Percentiles rank a stretch among this genome's conserved stretches.
phyloP scores from a whole-genome alignment of 371 early-diverging fungal genomes.

The Funneliformis caledonium region DNA sequence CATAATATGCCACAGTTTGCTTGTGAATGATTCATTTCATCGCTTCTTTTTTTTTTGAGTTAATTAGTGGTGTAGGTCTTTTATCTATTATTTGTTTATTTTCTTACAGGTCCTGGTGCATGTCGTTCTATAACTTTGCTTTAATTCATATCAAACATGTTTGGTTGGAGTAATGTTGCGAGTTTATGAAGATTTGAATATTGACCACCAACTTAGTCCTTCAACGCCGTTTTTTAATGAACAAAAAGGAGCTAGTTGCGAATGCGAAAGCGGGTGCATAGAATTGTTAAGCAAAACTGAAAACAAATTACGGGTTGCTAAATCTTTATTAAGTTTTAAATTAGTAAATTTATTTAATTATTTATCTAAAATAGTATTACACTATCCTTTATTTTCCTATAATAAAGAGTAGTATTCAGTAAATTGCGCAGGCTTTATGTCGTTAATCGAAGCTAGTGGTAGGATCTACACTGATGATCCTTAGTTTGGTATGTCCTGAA shows the following conservation, averaged over 20 bases:
- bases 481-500: slow-evolving; percentile 40
- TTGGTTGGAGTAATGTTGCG: slow-evolving; percentile 70
- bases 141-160: slow-evolving; percentile 57
- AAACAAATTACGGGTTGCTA: slow-evolving; percentile 59
- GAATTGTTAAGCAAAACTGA: slow-evolving; percentile 53
- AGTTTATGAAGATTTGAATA: slow-evolving; percentile 58
- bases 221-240: not conserved
- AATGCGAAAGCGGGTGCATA: slow-evolving; percentile 50
- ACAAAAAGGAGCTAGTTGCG: slow-evolving; percentile 34
- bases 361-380: not conserved
- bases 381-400: not conserved
- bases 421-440: slow-evolving; percentile 64
- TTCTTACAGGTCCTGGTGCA: slow-evolving; percentile 51
- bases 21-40: slow-evolving; percentile 56
- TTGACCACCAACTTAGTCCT: not conserved
- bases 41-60: not conserved
- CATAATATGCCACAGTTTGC: slow-evolving; percentile 61
- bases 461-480: too few relatives aligned
- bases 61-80: not conserved
- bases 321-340: not conserved
- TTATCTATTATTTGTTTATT: not conserved
- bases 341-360: not conserved
- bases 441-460: slow-evolving; percentile 52
- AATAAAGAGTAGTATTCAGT: slow-evolving; percentile 60
- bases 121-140: slow-evolving; percentile 62